These are phyloP conservation scores for Begonia fuchsioides DNA, from an alignment of 306 rosid species.

Conservation along the genomic window DNA sequence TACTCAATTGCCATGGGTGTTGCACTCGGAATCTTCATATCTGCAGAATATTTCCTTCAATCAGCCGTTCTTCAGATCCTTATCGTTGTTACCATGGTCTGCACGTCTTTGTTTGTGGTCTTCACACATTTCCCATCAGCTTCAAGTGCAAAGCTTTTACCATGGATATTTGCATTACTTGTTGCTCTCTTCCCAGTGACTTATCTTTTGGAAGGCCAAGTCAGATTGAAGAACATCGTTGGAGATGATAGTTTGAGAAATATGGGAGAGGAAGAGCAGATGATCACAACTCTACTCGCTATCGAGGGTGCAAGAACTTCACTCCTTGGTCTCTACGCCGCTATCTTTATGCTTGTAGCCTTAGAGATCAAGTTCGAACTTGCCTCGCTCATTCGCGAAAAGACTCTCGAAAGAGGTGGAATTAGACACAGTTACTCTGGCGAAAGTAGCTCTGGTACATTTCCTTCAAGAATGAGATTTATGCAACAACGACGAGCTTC, in stretches of 20 bases:
- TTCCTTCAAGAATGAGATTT: slow-evolving; percentile 70
- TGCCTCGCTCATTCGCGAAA: slow-evolving; percentile 63
- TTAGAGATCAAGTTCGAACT: slow-evolving; percentile 82
- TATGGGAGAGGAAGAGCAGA: slow-evolving; percentile 80
- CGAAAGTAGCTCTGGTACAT: slow-evolving; percentile 44
- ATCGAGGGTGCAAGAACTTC: slow-evolving; percentile 97
- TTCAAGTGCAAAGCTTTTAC: slow-evolving; percentile 85
- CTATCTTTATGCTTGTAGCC: slow-evolving; percentile 93
- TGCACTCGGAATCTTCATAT: slow-evolving; percentile 78
- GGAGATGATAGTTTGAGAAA: slow-evolving; percentile 46
- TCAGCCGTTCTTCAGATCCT: slow-evolving; percentile 64
- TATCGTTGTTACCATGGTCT: slow-evolving; percentile 73
- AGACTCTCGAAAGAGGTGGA: slow-evolving; percentile 51
- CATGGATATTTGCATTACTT: slow-evolving; percentile 92
- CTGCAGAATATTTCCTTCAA: slow-evolving; percentile 90
- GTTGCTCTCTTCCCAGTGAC: slow-evolving; percentile 98
- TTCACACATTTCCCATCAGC: slow-evolving; percentile 96
- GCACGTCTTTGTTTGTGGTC: slow-evolving; percentile 78
- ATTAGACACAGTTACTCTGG: slow-evolving; percentile 47
- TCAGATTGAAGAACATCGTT: slow-evolving; percentile 56
- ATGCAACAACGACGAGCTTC: slow-evolving; percentile 79
- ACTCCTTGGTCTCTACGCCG: slow-evolving; percentile 93
- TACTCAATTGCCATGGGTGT: slow-evolving; percentile 83
- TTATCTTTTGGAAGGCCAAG: slow-evolving; percentile 94
- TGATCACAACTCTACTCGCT: slow-evolving; percentile 72